Conservation (phyloP, 192 early-diverging fungal species). For the Obelidium mucronatum region DNA sequence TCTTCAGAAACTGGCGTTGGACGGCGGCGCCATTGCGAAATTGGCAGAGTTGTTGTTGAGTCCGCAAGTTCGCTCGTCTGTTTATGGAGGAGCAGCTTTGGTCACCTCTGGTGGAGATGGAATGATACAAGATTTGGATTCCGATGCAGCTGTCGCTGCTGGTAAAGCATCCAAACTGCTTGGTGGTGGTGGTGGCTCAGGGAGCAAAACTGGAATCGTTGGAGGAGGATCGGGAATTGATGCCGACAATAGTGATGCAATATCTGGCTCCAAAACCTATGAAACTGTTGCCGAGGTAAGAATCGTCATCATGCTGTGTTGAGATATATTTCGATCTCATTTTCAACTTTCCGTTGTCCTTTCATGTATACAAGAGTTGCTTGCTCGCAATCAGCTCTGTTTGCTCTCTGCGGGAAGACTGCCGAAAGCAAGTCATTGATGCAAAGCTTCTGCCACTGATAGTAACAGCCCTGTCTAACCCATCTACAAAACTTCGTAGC, state of each 20-base stretch:
- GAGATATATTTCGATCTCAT: too few species aligned
- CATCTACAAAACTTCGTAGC: constrained; percentile 61
- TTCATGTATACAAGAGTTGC: constrained; percentile 54
- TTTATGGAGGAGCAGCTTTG: background rate
- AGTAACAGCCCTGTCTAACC: constrained; percentile 68
- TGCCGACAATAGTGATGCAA: too few species aligned
- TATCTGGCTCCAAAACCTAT: constrained; percentile 14
- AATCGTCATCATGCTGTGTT: too few species aligned
- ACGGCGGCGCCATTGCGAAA: constrained; percentile 74
- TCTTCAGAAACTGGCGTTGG: constrained; percentile 78
- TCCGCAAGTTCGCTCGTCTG: background rate
- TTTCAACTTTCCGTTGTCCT: background rate
- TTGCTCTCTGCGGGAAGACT: constrained; percentile 74
- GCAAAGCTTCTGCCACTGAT: constrained; percentile 77
- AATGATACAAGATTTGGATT: background rate
- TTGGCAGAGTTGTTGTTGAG: constrained; percentile 58
- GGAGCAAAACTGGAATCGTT: too few species aligned
- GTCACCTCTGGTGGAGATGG: background rate
- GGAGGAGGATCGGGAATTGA: too few species aligned
- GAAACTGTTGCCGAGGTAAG: constrained; percentile 74
- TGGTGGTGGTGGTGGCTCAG: too few species aligned
- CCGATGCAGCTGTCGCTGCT: too few species aligned
- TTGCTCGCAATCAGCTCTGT: constrained; percentile 76
- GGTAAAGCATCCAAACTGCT: too few species aligned
- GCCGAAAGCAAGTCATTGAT: constrained; percentile 78